Evolutionary conservation across 257 asterid species (phyloP).

Genomic region (Lavandula angustifolia): DNA sequence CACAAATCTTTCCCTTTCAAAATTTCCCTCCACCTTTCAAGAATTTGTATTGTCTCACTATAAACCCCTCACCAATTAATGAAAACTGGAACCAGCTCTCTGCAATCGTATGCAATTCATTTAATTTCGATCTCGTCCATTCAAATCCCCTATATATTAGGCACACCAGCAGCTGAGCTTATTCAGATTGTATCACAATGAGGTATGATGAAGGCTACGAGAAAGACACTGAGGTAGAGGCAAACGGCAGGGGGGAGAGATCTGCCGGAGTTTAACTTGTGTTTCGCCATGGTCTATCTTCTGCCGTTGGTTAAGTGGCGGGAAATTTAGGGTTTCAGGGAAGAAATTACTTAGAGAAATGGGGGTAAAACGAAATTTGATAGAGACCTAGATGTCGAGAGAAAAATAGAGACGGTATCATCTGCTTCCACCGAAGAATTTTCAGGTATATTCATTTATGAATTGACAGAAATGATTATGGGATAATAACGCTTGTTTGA

Average conservation of each 20-base stretch:
- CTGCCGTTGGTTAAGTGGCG: slow-evolving; percentile 43
- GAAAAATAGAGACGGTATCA: slow-evolving; percentile 18
- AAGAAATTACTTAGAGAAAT: slow-evolving; percentile 24
- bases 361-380: slow-evolving; percentile 28
- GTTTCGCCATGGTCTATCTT: slow-evolving; percentile 50
- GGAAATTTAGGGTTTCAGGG: slow-evolving; percentile 29
- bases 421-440: slow-evolving; percentile 28
- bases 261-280: slow-evolving; percentile 55
- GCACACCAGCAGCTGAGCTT: neutral
- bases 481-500: no score
- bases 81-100: slow-evolving; percentile 23
- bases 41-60: slow-evolving; percentile 35
- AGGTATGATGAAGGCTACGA: slow-evolving; percentile 32
- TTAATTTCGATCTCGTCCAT: slow-evolving; percentile 5
- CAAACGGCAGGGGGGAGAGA: slow-evolving; percentile 30
- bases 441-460: slow-evolving; percentile 37
- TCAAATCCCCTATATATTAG: slow-evolving; percentile 31
- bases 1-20: neutral
- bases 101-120: slow-evolving; percentile 18
- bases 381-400: slow-evolving; percentile 5
- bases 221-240: slow-evolving; percentile 26
- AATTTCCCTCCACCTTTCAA: slow-evolving; percentile 34
- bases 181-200: slow-evolving; percentile 32
- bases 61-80: slow-evolving; percentile 48
- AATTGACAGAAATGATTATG: neutral